Evolutionary conservation across 441 rosid species (phyloP).

Genomic region (Gossypium davidsonii): DNA sequence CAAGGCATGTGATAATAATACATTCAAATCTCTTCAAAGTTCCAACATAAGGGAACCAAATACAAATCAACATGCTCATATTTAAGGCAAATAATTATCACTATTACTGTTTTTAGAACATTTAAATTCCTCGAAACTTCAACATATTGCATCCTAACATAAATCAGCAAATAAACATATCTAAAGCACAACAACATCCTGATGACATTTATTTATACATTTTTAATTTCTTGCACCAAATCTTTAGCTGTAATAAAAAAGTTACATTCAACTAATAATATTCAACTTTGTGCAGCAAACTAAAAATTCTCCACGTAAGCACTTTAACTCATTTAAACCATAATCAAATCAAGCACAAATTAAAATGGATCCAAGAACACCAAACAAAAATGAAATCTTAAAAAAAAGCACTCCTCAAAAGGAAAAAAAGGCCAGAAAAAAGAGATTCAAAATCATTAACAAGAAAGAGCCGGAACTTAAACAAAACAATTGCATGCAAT

Average conservation of each 20-base stretch:
- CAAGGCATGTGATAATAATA: background rate
- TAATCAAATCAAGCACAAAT: background rate
- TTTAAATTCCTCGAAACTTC: background rate
- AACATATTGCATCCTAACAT: background rate
- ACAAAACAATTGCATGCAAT: conserved; percentile 6
- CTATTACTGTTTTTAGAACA: background rate
- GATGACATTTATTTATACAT: background rate
- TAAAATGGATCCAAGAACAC: background rate
- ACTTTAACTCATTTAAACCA: background rate
- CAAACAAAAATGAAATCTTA: background rate
- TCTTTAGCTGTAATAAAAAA: background rate
- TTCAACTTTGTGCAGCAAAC: background rate
- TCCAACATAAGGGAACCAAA: background rate
- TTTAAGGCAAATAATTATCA: background rate
- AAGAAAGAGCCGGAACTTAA: background rate
- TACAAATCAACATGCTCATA: background rate
- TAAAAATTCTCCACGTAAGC: background rate
- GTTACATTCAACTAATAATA: background rate
- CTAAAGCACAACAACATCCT: background rate
- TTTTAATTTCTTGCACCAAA: background rate
- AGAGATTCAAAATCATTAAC: background rate
- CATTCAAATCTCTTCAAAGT: background rate
- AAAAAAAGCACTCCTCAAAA: background rate
- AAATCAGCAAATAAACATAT: background rate
- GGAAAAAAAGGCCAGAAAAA: background rate